phyloP scores from a whole-genome alignment of 179 eudicot genomes.

The Silene coronaria region DNA sequence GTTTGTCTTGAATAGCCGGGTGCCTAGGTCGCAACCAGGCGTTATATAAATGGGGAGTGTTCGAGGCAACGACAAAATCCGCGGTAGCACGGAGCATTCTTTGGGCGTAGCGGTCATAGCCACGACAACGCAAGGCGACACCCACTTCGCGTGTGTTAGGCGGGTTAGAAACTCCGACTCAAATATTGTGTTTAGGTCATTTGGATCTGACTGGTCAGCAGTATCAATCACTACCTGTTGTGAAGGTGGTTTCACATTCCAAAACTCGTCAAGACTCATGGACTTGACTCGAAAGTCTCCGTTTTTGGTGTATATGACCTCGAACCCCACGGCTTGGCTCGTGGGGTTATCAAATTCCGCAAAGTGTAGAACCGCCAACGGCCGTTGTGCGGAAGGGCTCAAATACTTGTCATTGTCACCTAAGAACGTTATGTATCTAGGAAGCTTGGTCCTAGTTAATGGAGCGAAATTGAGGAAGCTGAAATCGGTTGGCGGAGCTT shows the following conservation, averaged over 20 bases:
- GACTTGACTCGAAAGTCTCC: conserved; percentile 1
- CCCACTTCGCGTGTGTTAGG: not conserved
- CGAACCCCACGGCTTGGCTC: not conserved
- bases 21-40: not conserved
- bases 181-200: not conserved
- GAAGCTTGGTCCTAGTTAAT: not conserved
- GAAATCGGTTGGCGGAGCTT: not conserved
- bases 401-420: conserved; percentile 1
- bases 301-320: not conserved
- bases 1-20: not conserved
- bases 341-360: not conserved
- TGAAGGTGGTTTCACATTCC: not conserved
- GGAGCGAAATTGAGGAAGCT: not conserved
- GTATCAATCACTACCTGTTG: not conserved
- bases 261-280: not conserved
- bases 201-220: not conserved
- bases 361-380: no score
- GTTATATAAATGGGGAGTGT: not conserved
- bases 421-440: not conserved
- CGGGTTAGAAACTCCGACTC: not conserved
- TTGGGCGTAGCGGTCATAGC: not conserved
- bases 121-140: not conserved
- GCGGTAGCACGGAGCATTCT: no score
- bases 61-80: no score
- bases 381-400: not conserved